Conservation (phyloP, 2,329 filamentous ascomycete species). For the Phyllosticta citrichinensis region DNA sequence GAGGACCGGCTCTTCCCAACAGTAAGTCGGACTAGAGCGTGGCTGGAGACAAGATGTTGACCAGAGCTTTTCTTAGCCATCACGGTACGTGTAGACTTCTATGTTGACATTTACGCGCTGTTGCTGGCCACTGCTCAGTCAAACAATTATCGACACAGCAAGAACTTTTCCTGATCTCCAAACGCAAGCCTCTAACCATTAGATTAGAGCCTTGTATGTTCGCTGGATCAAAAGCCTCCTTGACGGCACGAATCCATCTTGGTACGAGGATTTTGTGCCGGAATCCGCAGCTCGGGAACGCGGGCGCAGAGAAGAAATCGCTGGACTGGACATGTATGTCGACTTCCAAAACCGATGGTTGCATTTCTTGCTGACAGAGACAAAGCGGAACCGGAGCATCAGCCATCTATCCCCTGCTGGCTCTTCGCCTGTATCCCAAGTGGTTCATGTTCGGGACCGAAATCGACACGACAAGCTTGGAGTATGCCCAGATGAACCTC, state of each 20-base stretch:
- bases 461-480: constrained; percentile 61
- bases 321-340: constrained; percentile 64
- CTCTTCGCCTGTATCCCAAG: constrained; percentile 52
- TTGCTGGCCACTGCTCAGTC: no score
- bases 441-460: constrained; percentile 56
- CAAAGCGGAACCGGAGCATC: constrained; percentile 73
- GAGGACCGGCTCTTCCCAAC: constrained; percentile 77
- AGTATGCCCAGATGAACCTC: constrained; percentile 59
- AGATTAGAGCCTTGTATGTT: constrained; percentile 69
- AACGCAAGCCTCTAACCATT: neutral
- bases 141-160: no score
- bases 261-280: constrained; percentile 22
- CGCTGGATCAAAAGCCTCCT: constrained; percentile 77
- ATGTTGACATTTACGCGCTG: no score
- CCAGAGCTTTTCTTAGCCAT: constrained; percentile 22
- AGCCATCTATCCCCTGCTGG: constrained; percentile 81
- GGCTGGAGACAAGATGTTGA: neutral
- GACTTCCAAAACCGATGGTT: neutral
- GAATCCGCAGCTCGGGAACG: neutral
- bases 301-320: neutral
- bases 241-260: constrained; percentile 51
- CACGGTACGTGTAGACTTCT: neutral
- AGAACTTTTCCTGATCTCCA: no score
- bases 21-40: constrained; percentile 34
- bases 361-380: neutral